Evolutionary conservation across 768 basidiomycete species (phyloP), one percentile per base, ranked within the genome.

Genomic region (Dacryopinax primogenitus): DNA sequence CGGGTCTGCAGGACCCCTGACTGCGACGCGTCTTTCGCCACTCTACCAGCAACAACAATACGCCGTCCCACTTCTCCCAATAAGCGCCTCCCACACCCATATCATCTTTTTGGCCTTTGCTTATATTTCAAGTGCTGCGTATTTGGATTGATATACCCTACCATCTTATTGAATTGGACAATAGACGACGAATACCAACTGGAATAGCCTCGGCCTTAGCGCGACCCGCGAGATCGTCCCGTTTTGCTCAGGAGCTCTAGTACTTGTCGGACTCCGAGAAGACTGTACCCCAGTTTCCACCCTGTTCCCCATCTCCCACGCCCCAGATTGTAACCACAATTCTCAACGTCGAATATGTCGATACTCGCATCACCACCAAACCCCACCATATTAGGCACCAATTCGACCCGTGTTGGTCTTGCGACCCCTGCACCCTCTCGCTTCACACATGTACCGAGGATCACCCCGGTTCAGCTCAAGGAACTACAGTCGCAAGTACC

Each of bases 1-100:
- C 26, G 51, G 51, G 51, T 58, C 51, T 30, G 26, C 9, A 7
- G 51, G 30, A 3, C 51, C 51, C 51, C 51, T 28, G 7, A 13
- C 13, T 30, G 30, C 51, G 51, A 58, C 51, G 51, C 51, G 51
- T 28, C 26, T 32, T 30, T 58, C 51, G 51, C 51, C 51, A 58
- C 51, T 18, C 9, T 30, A 21, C 26, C 51, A 30, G 30, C 30
- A 13, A 13, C 37, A 58, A 58, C 51, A 58, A 58, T 30, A 30
- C 12, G 37, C 26, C 51, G 9, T 23, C 51, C 18, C 30, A 2
- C 13, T 6, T 11, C 18, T 28, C 18, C 41, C 18, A 37, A 37
- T 9, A 37, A 37, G 11, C 36, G 36, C 36, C 36, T 37, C 36
- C 9, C 11, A 18, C 36, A 18, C 36, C 36, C 18, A 18, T 37